Conservation (phyloP, 371 early-diverging fungal species). For the Haplosporangium sp. region DNA sequence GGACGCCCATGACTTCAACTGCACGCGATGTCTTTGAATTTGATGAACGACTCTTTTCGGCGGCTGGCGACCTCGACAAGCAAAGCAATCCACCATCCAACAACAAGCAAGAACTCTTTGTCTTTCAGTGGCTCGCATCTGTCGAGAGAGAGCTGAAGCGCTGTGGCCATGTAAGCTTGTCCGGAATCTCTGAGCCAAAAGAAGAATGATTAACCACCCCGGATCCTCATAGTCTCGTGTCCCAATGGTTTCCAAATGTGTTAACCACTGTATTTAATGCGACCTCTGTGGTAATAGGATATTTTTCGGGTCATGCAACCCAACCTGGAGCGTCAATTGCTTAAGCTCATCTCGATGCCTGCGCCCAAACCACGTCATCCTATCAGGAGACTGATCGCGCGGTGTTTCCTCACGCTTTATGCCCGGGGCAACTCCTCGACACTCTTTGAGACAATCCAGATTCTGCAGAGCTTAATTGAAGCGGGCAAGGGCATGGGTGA, state of each 20-base stretch:
- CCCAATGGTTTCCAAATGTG: not conserved
- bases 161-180: slow-evolving; percentile 59
- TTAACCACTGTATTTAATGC: not conserved
- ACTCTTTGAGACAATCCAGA: slow-evolving; percentile 82
- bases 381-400: slow-evolving; percentile 79
- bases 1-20: slow-evolving; percentile 43
- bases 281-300: slow-evolving; percentile 57
- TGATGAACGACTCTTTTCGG: slow-evolving; percentile 68
- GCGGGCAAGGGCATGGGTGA: slow-evolving; percentile 76
- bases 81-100: slow-evolving; percentile 57
- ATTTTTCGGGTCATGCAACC: slow-evolving; percentile 72
- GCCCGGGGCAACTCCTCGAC: slow-evolving; percentile 77
- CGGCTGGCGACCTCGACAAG: slow-evolving; percentile 74
- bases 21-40: slow-evolving; percentile 63
- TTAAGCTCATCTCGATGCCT: slow-evolving; percentile 71
- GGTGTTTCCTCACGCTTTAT: slow-evolving; percentile 79
- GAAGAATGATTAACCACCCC: no score
- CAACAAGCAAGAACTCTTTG: slow-evolving; percentile 68
- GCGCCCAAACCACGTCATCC: slow-evolving; percentile 81
- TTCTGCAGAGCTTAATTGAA: slow-evolving; percentile 71
- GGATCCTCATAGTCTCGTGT: not conserved
- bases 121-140: slow-evolving; percentile 84
- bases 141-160: slow-evolving; percentile 76
- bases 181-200: no score
- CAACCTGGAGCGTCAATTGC: slow-evolving; percentile 74